These are phyloP conservation scores for Sphaerostilbella broomeana DNA, from an alignment of 2,329 filamentous ascomycete genomes.

Conservation along the genomic window DNA sequence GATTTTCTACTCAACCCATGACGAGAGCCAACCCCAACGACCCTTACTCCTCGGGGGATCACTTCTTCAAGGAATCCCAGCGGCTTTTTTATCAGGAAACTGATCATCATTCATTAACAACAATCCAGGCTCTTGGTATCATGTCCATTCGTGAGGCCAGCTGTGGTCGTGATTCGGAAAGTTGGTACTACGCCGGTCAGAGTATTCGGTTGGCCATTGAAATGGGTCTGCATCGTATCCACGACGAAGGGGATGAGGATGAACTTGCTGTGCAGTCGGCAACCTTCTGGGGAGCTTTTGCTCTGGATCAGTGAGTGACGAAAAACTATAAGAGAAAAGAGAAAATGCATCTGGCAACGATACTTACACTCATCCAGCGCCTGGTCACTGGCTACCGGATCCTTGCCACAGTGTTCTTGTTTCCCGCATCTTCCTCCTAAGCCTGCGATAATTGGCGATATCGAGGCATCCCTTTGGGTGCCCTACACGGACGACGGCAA, in stretches of 20 bases:
- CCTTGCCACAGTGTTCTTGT: conserved; percentile 53
- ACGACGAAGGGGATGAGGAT: conserved; percentile 44
- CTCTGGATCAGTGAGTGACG: conserved; percentile 53
- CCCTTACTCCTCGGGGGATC: conserved; percentile 60
- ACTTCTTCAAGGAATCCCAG: conserved; percentile 66
- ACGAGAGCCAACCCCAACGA: conserved; percentile 57
- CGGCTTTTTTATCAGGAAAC: conserved; percentile 52
- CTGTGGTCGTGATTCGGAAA: conserved; percentile 64
- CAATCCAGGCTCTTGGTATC: conserved; percentile 67
- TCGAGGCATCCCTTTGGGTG: conserved; percentile 54
- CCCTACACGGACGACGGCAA: conserved; percentile 53
- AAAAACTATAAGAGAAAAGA: background rate
- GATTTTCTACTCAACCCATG: conserved; percentile 58
- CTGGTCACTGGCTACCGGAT: conserved; percentile 59
- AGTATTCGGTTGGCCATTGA: conserved; percentile 67
- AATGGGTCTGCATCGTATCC: conserved; percentile 58
- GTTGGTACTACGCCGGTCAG: conserved; percentile 66
- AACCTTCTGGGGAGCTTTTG: conserved; percentile 57
- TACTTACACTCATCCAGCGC: conserved; percentile 35
- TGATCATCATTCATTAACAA: conserved; percentile 58
- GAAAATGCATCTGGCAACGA: conserved; percentile 16
- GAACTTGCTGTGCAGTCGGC: conserved; percentile 52
- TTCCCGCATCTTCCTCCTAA: conserved; percentile 52
- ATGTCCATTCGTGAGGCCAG: conserved; percentile 72
- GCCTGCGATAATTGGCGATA: conserved; percentile 52